Percentiles rank a stretch among this genome's conserved stretches.
These are phyloP conservation scores for Talaromyces wortmannii DNA, from an alignment of 495 filamentous ascomycete species.

Conservation along the genomic window DNA sequence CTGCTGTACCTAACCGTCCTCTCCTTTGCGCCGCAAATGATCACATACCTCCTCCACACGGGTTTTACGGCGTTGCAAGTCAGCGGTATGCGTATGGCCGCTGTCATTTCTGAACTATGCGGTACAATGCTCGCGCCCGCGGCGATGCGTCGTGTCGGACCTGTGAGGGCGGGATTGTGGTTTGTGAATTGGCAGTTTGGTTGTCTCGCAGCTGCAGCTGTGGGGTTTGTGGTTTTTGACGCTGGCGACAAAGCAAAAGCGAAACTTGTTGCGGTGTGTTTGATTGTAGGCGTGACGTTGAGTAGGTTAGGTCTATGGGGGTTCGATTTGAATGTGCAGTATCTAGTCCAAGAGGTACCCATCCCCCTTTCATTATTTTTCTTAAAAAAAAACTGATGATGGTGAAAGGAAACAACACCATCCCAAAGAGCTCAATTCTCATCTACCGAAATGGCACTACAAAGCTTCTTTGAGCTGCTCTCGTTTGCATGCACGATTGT, in stretches of 20 bases:
- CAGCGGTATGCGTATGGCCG: constrained; percentile 43
- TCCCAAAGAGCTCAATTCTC: constrained; percentile 53
- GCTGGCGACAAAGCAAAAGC: constrained; percentile 3
- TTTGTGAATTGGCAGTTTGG: constrained; percentile 54
- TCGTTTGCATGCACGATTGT: constrained; percentile 56
- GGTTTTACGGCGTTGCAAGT: constrained; percentile 48
- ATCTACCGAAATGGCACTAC: constrained; percentile 49
- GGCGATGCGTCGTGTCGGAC: constrained; percentile 49
- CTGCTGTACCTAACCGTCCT: constrained; percentile 56
- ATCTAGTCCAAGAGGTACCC: constrained; percentile 57
- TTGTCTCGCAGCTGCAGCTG: constrained; percentile 35
- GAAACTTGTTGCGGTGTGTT: constrained; percentile 29
- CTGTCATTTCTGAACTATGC: constrained; percentile 43
- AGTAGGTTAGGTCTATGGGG: constrained; percentile 63
- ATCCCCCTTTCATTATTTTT: background rate
- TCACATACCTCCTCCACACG: constrained; percentile 50
- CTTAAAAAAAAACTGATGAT: background rate
- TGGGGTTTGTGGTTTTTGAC: constrained; percentile 31
- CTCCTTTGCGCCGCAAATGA: constrained; percentile 51
- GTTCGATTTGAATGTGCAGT: constrained; percentile 60
- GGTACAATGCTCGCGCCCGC: constrained; percentile 42
- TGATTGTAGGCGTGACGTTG: constrained; percentile 45
- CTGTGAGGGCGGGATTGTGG: constrained; percentile 56
- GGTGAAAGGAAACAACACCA: constrained; percentile 14
- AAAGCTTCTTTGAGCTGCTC: constrained; percentile 60